Evolutionary conservation across 2,329 filamentous ascomycete genomes (phyloP), one percentile per base, ranked within the genome.

Genomic region (Exutisphaerella laricina): DNA sequence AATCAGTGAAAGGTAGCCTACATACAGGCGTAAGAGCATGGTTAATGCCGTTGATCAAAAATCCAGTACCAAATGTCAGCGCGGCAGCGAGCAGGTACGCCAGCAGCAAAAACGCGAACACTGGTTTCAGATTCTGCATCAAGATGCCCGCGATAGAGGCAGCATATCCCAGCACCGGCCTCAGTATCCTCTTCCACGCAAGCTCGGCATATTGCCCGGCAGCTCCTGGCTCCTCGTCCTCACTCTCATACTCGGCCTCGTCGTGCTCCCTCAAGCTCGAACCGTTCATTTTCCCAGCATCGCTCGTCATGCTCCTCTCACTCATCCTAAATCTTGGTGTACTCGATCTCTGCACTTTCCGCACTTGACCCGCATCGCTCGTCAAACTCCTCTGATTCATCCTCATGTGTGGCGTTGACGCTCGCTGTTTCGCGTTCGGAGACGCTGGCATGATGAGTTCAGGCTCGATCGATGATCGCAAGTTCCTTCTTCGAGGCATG

Each of bases 11-110:
- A 0, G 85, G 85, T 2, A 90, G 66, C 14, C 76, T 73, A 58
- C 85, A 89, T 14, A 89, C 53, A 0, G 85, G 84, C 1, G 81
- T 79, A 2, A 89, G 63, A 0, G 82, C 79, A 7, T 74, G 66
- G 35, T 74, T 72, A 41, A 84, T 63, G 2, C 79, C 82, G 35
- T 71, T 71, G 12, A 77, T 80, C 21, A 84, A 62, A 58, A 83
- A 74, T 57, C 80, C 83, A 33, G 77, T 74, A 2, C 75, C 69
- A 16, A 85, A 66, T 28, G 82, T 75, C 36, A 78, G 61, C 14
- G 74, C 68, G 36, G 79, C 79, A 20, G 79, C 68, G 25, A 77
- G 68, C 9, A 85, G 62, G 57, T 83, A 82, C 32, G 79, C 59
- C 9, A 82, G 74, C 9, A 88, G 62, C 2, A 78, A 59, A 45